Evolutionary conservation across 1,139 yeast species (phyloP), one percentile per base, ranked within the genome.

Genomic region (Citeromyces siamensis): DNA sequence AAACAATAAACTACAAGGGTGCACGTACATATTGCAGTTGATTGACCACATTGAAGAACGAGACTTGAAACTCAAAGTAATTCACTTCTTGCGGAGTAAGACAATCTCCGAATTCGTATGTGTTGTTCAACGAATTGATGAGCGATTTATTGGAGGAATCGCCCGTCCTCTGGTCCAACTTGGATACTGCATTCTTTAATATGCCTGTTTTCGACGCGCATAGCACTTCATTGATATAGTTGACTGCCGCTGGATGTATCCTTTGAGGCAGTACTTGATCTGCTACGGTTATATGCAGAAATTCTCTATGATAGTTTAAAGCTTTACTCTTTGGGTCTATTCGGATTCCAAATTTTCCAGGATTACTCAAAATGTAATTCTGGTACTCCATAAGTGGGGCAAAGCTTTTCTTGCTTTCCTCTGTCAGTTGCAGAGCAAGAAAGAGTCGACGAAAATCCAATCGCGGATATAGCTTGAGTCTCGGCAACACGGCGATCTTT

Each of bases 1-100:
- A 26, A 17, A 26, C 16, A 26, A 26, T 26, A 26, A 26, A 6
- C 16, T 26, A 26, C 31, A 26, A 17, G 31, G 31, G 31, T 26
- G 17, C 31, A 4, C 31, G 31, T 12, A 26, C 31, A 12, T 8
- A 26, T 17, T 26, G 31, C 31, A 26, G 31, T 17, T 26, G 31
- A 26, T 26, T 26, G 16, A 26, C 16, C 12, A 26, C 16, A 9
- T 26, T 26, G 31, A 26, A 26, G 9, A 26, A 26, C 5, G 31
- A 26, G 9, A 26, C 31, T 9, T 26, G 17, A 12, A 26, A 26
- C 16, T 26, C 31, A 12, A 26, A 26, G 6, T 26, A 17, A 7
- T 26, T 12, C 16, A 9, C 31, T 17, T 26, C 31, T 9, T 26
- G 9, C 16, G 31, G 31, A 7, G 31, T 26, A 6, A 26, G 16